Percentiles rank a stretch among this genome's conserved stretches.
Conservation (phyloP, 2,329 filamentous ascomycete genomes). For the Alternaria postmessia region DNA sequence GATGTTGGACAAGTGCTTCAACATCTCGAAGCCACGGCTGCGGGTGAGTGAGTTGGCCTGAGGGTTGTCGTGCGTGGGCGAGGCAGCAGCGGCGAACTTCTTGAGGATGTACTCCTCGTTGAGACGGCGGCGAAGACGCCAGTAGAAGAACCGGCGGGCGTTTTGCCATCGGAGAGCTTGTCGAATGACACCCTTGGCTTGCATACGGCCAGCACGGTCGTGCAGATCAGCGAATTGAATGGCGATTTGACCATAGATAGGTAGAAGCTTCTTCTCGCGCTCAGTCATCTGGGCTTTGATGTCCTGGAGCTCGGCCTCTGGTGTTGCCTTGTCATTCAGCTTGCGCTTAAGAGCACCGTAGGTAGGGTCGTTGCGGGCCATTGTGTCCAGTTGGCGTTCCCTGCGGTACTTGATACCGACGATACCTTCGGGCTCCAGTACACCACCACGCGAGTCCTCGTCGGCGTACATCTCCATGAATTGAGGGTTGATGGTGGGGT, state of each 20-base stretch:
- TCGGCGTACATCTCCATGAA: conserved; percentile 99
- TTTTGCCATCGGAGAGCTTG: conserved; percentile 84
- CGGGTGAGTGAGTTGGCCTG: conserved; percentile 60
- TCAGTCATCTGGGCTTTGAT: conserved; percentile 85
- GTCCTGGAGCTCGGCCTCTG: conserved; percentile 75
- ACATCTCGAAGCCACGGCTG: conserved; percentile 72
- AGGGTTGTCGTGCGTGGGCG: conserved; percentile 51
- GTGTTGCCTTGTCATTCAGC: conserved; percentile 71
- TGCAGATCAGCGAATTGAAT: conserved; percentile 97
- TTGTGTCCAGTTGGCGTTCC: conserved; percentile 96
- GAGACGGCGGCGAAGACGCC: conserved; percentile 93
- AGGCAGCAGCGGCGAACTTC: conserved; percentile 70
- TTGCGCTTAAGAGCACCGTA: conserved; percentile 87
- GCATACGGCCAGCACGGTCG: conserved; percentile 96
- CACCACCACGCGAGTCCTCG: conserved; percentile 91
- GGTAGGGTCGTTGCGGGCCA: conserved; percentile 87
- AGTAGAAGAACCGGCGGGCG: conserved; percentile 98
- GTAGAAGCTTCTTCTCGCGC: conserved; percentile 87
- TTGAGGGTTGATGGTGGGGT: conserved; percentile 95
- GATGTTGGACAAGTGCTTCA: conserved; percentile 85
- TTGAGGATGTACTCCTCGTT: conserved; percentile 98
- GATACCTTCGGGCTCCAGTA: conserved; percentile 97
- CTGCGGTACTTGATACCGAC: conserved; percentile 98
- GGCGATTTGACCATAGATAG: conserved; percentile 94
- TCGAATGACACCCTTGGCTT: conserved; percentile 95